Evolutionary conservation across 2,329 filamentous ascomycete genomes (phyloP).

Genomic region (Decorospora gaudefroyi): DNA sequence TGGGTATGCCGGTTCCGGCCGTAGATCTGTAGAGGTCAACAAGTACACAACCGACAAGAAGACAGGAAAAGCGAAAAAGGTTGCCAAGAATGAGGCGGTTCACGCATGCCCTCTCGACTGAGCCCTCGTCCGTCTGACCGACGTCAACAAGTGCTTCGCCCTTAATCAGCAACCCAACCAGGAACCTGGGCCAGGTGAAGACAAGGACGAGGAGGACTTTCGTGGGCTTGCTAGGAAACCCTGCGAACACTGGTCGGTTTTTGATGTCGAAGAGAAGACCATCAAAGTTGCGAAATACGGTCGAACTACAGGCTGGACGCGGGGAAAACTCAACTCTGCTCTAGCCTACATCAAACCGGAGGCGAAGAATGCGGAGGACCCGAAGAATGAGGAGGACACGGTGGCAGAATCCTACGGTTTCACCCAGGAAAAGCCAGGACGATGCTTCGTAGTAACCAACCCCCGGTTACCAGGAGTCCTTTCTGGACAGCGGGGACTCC

Average conservation of each 20-base stretch:
- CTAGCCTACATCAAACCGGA: not conserved
- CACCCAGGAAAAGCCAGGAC: not conserved
- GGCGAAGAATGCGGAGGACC: no score
- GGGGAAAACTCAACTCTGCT: not conserved
- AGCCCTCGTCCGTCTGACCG: not conserved
- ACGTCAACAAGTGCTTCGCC: not conserved
- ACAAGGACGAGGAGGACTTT: no score
- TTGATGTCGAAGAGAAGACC: not conserved
- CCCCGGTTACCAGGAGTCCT: fast-evolving
- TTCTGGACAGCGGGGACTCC: not conserved
- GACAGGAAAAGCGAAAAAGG: not conserved
- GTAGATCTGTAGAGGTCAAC: not conserved
- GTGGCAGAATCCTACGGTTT: not conserved
- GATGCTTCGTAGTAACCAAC: not conserved
- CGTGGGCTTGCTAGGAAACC: no score
- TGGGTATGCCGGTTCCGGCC: no score
- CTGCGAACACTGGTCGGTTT: not conserved
- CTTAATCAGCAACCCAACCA: not conserved
- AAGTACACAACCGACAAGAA: not conserved
- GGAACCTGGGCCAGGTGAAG: no score
- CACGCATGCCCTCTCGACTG: not conserved
- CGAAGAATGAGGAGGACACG: no score
- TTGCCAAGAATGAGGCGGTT: not conserved
- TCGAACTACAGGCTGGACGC: not conserved
- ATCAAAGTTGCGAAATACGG: not conserved